Base-by-base conservation (phyloP, 306 rosid genomes). In the Arachis stenosperma region DNA sequence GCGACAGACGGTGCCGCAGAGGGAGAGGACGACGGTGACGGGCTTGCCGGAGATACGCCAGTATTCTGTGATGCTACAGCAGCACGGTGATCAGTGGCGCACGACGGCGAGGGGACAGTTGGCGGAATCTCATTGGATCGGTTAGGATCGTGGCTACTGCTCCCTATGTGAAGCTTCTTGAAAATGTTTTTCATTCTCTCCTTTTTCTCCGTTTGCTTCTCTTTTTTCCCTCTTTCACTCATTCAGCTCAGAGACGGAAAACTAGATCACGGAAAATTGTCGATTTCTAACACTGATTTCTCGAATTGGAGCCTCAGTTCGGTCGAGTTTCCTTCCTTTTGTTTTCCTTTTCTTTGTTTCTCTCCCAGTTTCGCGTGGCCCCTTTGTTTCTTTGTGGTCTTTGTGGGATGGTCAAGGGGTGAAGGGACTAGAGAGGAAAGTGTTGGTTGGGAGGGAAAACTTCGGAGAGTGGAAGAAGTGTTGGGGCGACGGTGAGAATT, bases 151-250 rank as follows among this genome's bases (percentile, higher is more conserved):
- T 89, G 90, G 54, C 81, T 90, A 85, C 84, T 86, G 83, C 90
- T 83, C 15, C 97, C 98, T 67, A 83, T 84, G 51, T 91, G 97
- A 85, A 94, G 96, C 90, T 91, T 94, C 95, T 94, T 94, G 93
- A 94, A 94, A 91, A 94, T 91, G 91, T 88, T 88, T 75, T 87
- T 94, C 99, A 94, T 94, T 75, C 79, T 76, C 65, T 69, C 84
- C 39, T 9, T 68, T 54, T 68, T 71, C 62, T 71, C 81, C 2
- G 75, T 47, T 40, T 40, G 76, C 33, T 61, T 77, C 17, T 69
- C 71, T 41, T 77, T 79, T 69, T 79, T 79, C 70, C 29, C 83
- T 70, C 78, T 70, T 66, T 78, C 83, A 52, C 81, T 64, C 86
- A 82, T 69, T 14, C 60, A 9, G 48, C 22, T 66, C 70, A 14